Base-by-base conservation (phyloP, 1,139 yeast species). In the Kurtzmaniella quercitrusa region DNA sequence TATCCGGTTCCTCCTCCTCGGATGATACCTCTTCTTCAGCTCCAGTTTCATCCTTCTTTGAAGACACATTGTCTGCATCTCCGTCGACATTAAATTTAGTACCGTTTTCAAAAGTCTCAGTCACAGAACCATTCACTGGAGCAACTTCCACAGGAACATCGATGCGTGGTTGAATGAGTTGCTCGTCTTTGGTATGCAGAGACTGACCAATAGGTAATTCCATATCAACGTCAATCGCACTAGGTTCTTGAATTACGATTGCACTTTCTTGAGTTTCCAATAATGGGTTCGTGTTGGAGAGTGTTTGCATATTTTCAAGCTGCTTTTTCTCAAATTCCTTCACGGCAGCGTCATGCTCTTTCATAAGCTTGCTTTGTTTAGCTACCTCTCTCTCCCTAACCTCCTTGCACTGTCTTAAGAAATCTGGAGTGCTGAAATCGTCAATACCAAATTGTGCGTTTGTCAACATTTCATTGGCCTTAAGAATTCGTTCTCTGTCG, bases 401-500 rank as follows among this genome's bases (percentile, higher is more conserved):
- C 28, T 80, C 85, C 49, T 77, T 82, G 67, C 98, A 93, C 40
- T 91, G 88, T 44, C 76, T 76, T 36, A 84, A 60, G 49, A 93
- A 84, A 42, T 80, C 88, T 1, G 89, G 82, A 16, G 79, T 74
- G 38, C 84, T 80, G 52, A 91, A 82, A 49, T 94, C 99, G 54
- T 94, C 98, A 42, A 93, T 77, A 9, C 94, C 95, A 58, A 94
- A 95, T 61, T 89, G 96, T 0, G 96, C 96, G 65, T 93, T 91
- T 8, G 98, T 95, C 57, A 80, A 76, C 98, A 94, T 89, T 62
- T 94, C 98, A 47, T 93, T 87, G 0, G 98, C 96, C 59, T 87
- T 89, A 45, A 91, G 74, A 12, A 84, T 70, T 41, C 96, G 69
- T 48, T 93, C 98, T 39, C 98, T 75, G 50, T 91, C 98, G 1